A percentile compares a stretch with the other conserved stretches of the same genome.
These are phyloP conservation scores for Stagonosporopsis tanaceti DNA, from an alignment of 2,329 filamentous ascomycete genomes.

Conservation along the genomic window DNA sequence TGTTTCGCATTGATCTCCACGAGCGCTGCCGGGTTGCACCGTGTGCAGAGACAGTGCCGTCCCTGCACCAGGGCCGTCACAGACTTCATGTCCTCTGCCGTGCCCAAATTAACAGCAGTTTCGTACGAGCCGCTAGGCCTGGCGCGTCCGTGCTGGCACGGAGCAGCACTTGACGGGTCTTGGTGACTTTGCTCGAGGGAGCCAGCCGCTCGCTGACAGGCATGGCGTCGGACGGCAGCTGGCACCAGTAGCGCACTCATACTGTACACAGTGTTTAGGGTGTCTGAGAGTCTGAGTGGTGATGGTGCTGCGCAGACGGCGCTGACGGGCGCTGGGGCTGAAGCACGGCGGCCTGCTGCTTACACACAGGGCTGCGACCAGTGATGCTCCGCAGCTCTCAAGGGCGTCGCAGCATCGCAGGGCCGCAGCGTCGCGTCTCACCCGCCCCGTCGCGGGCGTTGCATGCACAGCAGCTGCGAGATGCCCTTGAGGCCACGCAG, in stretches of 20 bases:
- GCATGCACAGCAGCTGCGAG: conserved; percentile 14
- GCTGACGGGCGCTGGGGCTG: conserved; percentile 16
- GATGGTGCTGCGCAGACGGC: neutral
- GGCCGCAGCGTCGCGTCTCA: conserved; percentile 8
- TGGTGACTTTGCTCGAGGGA: neutral
- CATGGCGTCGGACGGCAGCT: no score
- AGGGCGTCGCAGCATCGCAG: neutral
- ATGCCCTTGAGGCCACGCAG: conserved; percentile 17
- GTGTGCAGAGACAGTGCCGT: conserved; percentile 7
- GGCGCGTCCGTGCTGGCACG: neutral
- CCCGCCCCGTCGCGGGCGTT: conserved; percentile 8
- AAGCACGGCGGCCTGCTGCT: conserved; percentile 10
- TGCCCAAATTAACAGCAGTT: conserved; percentile 10
- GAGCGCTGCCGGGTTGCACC: conserved; percentile 8
- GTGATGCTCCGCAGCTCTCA: conserved; percentile 1
- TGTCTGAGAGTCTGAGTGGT: neutral
- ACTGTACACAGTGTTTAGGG: no score
- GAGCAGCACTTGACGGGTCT: conserved; percentile 1
- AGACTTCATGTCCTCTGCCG: conserved; percentile 3
- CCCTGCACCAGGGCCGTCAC: conserved; percentile 2
- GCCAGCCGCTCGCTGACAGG: no score
- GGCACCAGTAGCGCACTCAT: no score
- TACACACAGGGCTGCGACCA: conserved; percentile 14
- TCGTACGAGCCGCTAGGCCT: conserved; percentile 13
- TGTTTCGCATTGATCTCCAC: conserved; percentile 23